phyloP scores from a whole-genome alignment of 176 grass and related monocot genomes.

The Oryza meyeriana region DNA sequence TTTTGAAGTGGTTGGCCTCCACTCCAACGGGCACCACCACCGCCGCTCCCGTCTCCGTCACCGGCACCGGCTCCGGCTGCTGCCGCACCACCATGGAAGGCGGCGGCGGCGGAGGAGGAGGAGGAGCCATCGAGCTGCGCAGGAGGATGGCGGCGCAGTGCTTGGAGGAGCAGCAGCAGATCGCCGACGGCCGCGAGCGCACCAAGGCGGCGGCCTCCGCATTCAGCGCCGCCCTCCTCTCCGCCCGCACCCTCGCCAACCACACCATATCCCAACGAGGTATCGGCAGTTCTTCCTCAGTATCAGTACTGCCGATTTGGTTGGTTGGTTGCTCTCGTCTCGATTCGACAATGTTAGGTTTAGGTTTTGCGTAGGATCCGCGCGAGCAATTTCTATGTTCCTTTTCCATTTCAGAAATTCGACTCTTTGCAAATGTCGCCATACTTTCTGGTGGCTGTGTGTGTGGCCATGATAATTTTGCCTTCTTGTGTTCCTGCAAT shows the following conservation, averaged over 20 bases:
- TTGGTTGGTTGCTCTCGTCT: neutral
- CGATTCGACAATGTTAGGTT: neutral
- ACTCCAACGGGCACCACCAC: neutral
- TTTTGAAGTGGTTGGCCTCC: neutral
- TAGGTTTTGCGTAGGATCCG: neutral
- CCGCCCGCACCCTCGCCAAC: conserved; percentile 50
- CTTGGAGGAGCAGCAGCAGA: conserved; percentile 22
- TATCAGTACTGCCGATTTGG: neutral
- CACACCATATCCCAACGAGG: conserved; percentile 52
- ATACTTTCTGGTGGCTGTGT: too few relatives aligned
- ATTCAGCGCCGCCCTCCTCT: conserved; percentile 54
- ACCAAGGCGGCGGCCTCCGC: conserved; percentile 27
- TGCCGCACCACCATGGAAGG: conserved; percentile 25
- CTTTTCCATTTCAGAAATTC: neutral
- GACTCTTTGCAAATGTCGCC: neutral
- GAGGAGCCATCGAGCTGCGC: conserved; percentile 6
- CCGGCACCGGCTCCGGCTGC: too few relatives aligned
- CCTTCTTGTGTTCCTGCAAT: neutral
- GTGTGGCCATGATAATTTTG: neutral
- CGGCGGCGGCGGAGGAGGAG: neutral
- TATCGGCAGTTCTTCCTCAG: neutral
- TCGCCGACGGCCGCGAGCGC: conserved; percentile 26
- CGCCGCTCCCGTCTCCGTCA: neutral
- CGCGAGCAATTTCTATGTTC: neutral
- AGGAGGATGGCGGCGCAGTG: conserved; percentile 40